Evolutionary conservation across 371 early-diverging fungal genomes (phyloP).

Genomic region (Syncephalis plumigaleata): DNA sequence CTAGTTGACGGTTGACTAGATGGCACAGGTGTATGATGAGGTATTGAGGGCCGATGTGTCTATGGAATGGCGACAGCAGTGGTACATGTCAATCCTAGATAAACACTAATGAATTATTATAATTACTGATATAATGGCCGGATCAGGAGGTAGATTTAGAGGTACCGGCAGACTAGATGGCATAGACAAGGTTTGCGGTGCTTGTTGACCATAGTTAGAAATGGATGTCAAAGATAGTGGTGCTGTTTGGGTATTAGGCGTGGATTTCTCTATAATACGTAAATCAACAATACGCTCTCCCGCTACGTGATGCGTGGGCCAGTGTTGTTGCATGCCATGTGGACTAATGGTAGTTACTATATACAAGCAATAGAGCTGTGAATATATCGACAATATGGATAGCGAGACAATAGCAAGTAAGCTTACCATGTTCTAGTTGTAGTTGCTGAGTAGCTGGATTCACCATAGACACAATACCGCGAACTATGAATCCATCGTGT

Average conservation of each 20-base stretch:
- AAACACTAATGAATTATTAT: background rate
- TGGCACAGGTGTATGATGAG: no score
- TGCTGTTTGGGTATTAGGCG: background rate
- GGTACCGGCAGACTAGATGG: background rate
- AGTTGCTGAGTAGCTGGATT: slow-evolving; percentile 26
- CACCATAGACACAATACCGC: slow-evolving; percentile 29
- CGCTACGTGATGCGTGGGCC: slow-evolving; percentile 19
- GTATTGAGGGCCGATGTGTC: no score
- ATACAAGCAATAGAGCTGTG: background rate
- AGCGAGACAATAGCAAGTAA: background rate
- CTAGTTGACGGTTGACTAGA: no score
- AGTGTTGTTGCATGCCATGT: slow-evolving; percentile 3
- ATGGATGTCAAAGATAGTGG: background rate
- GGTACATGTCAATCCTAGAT: background rate
- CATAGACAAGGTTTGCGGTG: background rate
- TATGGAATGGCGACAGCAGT: background rate
- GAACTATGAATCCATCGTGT: slow-evolving; percentile 22
- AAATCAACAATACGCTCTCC: slow-evolving; percentile 15
- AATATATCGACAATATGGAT: background rate
- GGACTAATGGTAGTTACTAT: background rate
- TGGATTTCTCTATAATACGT: background rate
- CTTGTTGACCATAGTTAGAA: background rate
- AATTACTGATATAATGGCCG: background rate
- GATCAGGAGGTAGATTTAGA: background rate
- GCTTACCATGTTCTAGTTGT: slow-evolving; percentile 32